Evolutionary conservation across 129 eudicot genomes (phyloP), one percentile per base, ranked within the genome.

Genomic region (Logfia minima): DNA sequence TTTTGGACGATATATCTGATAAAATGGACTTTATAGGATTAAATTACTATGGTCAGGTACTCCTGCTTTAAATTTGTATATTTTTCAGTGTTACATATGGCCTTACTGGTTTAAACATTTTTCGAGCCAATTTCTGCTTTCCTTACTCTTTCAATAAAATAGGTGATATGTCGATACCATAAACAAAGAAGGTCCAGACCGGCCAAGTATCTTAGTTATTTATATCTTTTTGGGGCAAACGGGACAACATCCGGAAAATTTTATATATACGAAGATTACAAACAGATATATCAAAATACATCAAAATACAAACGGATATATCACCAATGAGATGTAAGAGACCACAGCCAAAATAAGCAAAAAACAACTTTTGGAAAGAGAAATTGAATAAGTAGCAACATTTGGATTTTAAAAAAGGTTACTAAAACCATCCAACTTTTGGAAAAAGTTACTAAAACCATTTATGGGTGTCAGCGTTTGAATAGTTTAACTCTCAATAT

Each of bases 21-120:
- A 93, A 91, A 82, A 11, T 93, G 92, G 98, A 93, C 78, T 93
- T 74, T 72, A 90, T 93, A 51, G 98, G 98, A 66, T 70, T 93
- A 65, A 93, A 93, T 84, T 93, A 93, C 87, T 93, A 93, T 45
- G 98, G 96, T 32, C 98, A 92, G 98, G 98, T 92, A 78, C 45
- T 18, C 70, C 21, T 26, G 29, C 29, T 75, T 29, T 31, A 14
- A 31, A 66, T 8, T 32, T 32, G 34, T 32, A 64, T 64, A 64
- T 18, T 14, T 14, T 32, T 18, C 3, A 18, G 29, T 64, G 69
- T 19, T 60, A 61, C 8, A 41, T 65, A n/a, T 48, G 4, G 24
- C 69, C 61, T 13, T 56, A 6, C 13, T 19, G 4, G 0, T 45
- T 69, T 43, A 43, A 11, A 22, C 19, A 21, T 14, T 64, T 10